Evolutionary conservation across 805 yeast species (phyloP).

Genomic region (Maudiozyma turicensis): DNA sequence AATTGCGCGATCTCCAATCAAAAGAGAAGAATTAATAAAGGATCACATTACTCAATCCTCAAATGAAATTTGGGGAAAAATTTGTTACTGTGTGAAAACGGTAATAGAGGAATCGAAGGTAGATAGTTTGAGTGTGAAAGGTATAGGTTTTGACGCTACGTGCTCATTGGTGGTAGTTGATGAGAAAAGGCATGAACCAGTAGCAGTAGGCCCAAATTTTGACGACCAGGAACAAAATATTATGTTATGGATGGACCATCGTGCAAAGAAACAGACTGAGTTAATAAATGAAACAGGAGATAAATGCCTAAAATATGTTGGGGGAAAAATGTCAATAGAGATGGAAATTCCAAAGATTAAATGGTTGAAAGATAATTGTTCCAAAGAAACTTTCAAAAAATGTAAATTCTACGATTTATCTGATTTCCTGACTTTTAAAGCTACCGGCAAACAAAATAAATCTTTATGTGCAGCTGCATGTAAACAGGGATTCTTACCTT

Average conservation of each 20-base stretch:
- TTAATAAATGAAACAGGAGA: conserved; percentile 74
- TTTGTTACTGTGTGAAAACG: conserved; percentile 70
- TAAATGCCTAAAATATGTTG: conserved; percentile 78
- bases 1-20: conserved; percentile 67
- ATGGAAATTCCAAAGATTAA: conserved; percentile 97
- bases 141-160: conserved; percentile 95
- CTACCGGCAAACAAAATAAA: conserved; percentile 80
- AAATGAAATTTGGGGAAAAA: conserved; percentile 83
- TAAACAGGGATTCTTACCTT: conserved; percentile 90
- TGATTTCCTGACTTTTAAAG: conserved; percentile 84
- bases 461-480: conserved; percentile 87
- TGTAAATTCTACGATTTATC: conserved; percentile 87
- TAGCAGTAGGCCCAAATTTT: conserved; percentile 91
- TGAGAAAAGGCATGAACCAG: conserved; percentile 54
- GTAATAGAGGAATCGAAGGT: conserved; percentile 68
- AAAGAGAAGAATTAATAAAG: conserved; percentile 65
- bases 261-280: conserved; percentile 76
- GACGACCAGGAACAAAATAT: conserved; percentile 64
- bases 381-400: conserved; percentile 43
- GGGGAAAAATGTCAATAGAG: conserved; percentile 95
- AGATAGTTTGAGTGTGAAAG: conserved; percentile 57
- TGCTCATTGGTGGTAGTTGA: conserved; percentile 83
- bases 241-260: conserved; percentile 96
- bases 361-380: conserved; percentile 86
- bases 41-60: conserved; percentile 78